phyloP scores from a whole-genome alignment of 1,284 basidiomycete species.

The Cutaneotrichosporon cavernicola region DNA sequence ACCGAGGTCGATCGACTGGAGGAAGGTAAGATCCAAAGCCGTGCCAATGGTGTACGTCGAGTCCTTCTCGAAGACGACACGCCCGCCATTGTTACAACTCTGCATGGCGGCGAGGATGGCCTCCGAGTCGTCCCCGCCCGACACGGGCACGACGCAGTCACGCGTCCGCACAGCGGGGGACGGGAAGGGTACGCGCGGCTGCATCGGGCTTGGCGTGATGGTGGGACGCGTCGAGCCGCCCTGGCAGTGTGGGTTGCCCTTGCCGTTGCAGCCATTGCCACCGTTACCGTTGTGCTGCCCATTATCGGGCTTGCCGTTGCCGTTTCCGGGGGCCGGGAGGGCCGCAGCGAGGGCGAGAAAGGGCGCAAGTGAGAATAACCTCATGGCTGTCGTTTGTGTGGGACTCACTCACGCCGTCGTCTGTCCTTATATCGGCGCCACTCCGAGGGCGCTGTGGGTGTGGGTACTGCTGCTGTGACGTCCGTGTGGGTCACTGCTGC shows the following conservation, averaged over 20 bases:
- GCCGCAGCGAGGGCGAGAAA: background rate
- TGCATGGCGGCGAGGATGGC: background rate
- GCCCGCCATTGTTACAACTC: constrained; percentile 7
- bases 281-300: background rate
- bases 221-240: background rate
- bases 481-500: too few relatives aligned
- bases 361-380: background rate
- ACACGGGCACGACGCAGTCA: background rate
- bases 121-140: background rate
- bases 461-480: too few relatives aligned
- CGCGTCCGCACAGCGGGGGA: background rate
- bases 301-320: background rate
- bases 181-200: constrained; percentile 1
- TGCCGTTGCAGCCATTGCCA: constrained; percentile 1
- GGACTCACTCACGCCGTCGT: background rate
- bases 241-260: constrained; percentile 4
- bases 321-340: background rate
- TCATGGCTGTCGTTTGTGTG: background rate
- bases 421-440: background rate
- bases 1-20: constrained; percentile 4
- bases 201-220: background rate
- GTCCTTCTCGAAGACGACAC: constrained; percentile 7
- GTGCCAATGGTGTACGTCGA: constrained; percentile 8
- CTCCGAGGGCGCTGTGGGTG: background rate
- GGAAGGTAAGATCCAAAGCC: constrained; percentile 11